phyloP scores from a whole-genome alignment of 768 basidiomycete genomes.

The Daedaleopsis nitida region DNA sequence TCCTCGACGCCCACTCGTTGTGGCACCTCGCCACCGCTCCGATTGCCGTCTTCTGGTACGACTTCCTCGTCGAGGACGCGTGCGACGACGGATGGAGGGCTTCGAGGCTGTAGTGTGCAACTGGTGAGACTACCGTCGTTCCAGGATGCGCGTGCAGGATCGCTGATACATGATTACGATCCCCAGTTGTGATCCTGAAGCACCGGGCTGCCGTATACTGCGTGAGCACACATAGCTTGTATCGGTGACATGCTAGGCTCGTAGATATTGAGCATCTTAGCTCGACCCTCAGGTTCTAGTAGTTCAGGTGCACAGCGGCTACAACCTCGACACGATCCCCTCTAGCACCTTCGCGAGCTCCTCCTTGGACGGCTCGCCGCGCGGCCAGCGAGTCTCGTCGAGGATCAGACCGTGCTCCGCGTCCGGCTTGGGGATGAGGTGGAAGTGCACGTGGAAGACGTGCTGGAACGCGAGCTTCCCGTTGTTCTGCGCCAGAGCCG shows the following conservation, averaged over 20 bases:
- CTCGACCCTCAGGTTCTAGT: no score
- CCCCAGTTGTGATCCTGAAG: no score
- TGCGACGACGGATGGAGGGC: slow-evolving; percentile 68
- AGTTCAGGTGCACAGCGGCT: no score
- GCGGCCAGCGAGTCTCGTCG: slow-evolving; percentile 61
- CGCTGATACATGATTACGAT: no score
- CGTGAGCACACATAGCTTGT: no score
- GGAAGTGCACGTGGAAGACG: slow-evolving; percentile 91
- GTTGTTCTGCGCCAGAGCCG: slow-evolving; percentile 53
- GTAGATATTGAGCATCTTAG: no score
- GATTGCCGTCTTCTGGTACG: slow-evolving; percentile 80
- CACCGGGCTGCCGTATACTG: no score
- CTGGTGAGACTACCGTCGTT: slow-evolving; percentile 27
- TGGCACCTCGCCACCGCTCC: slow-evolving; percentile 91
- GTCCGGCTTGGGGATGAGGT: slow-evolving; percentile 87
- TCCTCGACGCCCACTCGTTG: slow-evolving; percentile 87
- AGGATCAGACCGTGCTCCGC: slow-evolving; percentile 75
- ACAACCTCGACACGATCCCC: slow-evolving; percentile 1
- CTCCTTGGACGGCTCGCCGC: slow-evolving; percentile 10
- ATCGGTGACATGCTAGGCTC: no score
- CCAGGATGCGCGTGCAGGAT: no score
- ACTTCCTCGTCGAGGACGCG: slow-evolving; percentile 77
- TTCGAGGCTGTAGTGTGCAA: slow-evolving; percentile 29
- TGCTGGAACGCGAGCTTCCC: slow-evolving; percentile 54
- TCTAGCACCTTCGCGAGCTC: slow-evolving; percentile 6